A percentile compares a stretch with the other conserved stretches of the same genome.
Evolutionary conservation across 768 basidiomycete genomes (phyloP).

Genomic region (Pulveroboletus sp.): DNA sequence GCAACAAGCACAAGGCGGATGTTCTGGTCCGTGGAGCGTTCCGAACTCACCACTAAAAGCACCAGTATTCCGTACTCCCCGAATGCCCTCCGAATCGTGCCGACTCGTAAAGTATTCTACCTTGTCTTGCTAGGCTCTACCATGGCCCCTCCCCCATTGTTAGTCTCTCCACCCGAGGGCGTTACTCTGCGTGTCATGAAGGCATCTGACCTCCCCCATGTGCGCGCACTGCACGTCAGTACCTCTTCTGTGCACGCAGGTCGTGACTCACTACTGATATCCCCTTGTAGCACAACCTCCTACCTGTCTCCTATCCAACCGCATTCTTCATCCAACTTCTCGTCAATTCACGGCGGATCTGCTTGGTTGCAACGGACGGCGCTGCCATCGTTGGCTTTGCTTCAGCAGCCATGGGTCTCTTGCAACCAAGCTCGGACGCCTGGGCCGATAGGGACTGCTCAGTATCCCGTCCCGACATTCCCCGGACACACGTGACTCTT

Average conservation of each 20-base stretch:
- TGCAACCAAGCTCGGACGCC: neutral
- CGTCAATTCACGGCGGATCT: slow-evolving; percentile 28
- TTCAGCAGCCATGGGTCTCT: slow-evolving; percentile 20
- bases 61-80: neutral
- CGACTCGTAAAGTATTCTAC: slow-evolving; percentile 2
- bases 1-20: no score
- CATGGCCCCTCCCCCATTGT: slow-evolving; percentile 7
- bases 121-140: neutral
- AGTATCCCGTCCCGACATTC: slow-evolving; percentile 5
- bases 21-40: no score
- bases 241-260: neutral
- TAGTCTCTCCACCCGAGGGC: slow-evolving; percentile 3
- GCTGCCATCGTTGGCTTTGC: slow-evolving; percentile 26
- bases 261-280: slow-evolving; percentile 1
- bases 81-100: slow-evolving; percentile 14
- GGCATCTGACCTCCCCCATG: slow-evolving; percentile 25
- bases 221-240: slow-evolving; percentile 28
- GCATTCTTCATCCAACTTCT: slow-evolving; percentile 34
- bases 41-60: no score
- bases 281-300: slow-evolving; percentile 18
- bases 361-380: slow-evolving; percentile 25
- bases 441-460: slow-evolving; percentile 1
- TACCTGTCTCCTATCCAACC: slow-evolving; percentile 26
- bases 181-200: slow-evolving; percentile 27
- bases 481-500: slow-evolving; percentile 19